phyloP scores from a whole-genome alignment of 169 alveolate species.

The Eimeria brunetti region DNA sequence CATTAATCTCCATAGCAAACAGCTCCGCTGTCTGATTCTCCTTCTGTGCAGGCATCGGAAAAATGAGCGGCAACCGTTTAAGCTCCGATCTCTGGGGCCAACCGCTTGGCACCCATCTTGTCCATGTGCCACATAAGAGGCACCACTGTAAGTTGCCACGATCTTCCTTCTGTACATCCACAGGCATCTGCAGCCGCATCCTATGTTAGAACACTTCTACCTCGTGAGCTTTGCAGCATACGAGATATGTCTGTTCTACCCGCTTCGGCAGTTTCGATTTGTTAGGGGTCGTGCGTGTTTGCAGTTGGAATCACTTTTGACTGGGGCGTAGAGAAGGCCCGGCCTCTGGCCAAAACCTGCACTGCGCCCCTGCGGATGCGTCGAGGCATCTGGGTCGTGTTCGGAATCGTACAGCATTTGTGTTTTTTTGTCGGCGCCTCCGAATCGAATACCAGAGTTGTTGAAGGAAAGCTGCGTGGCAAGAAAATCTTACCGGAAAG shows the following conservation, averaged over 20 bases:
- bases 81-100: neutral
- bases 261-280: neutral
- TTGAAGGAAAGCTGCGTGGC: conserved; percentile 7
- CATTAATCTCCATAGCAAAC: neutral
- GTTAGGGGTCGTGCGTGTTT: neutral
- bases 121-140: neutral
- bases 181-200: neutral
- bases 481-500: neutral
- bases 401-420: neutral
- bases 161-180: neutral
- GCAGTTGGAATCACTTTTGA: neutral
- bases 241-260: neutral
- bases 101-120: neutral
- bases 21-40: neutral
- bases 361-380: neutral
- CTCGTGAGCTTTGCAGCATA: neutral
- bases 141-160: neutral
- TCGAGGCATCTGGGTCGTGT: neutral
- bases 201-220: neutral
- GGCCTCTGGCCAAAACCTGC: neutral
- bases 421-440: neutral
- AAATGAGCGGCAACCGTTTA: neutral
- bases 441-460: neutral
- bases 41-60: neutral
- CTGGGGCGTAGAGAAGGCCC: neutral